Evolutionary conservation across 495 filamentous ascomycete species (phyloP).

Genomic region (Hypoxylon trugodes): DNA sequence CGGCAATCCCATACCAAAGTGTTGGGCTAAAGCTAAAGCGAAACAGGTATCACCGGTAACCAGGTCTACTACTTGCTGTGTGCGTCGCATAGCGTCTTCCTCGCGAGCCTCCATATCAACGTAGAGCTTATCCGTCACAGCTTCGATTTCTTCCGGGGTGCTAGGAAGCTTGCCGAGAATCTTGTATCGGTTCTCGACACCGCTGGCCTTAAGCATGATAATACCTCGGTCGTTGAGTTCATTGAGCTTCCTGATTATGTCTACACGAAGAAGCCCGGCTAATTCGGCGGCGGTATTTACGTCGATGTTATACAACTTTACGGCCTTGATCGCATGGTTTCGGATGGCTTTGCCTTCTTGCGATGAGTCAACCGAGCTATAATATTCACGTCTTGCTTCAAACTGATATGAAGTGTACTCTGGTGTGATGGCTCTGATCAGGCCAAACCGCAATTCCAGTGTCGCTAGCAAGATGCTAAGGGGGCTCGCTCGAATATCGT

Average conservation of each 20-base stretch:
- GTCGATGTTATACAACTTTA: constrained; percentile 53
- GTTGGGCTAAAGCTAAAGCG: constrained; percentile 55
- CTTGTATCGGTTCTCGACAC: constrained; percentile 59
- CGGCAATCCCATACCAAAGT: constrained; percentile 63
- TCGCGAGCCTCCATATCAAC: constrained; percentile 58
- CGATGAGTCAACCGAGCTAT: constrained; percentile 41
- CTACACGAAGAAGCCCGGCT: constrained; percentile 43
- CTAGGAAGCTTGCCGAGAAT: constrained; percentile 56
- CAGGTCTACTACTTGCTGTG: constrained; percentile 57
- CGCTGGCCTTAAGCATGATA: constrained; percentile 57
- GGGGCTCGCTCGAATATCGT: constrained; percentile 53
- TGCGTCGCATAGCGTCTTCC: constrained; percentile 55
- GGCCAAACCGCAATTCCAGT: constrained; percentile 62
- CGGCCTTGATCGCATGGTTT: constrained; percentile 37
- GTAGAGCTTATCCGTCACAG: constrained; percentile 55
- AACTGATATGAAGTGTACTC: constrained; percentile 64
- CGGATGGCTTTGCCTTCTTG: constrained; percentile 50
- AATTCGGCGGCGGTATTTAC: constrained; percentile 45
- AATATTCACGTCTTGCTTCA: constrained; percentile 43
- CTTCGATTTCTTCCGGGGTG: constrained; percentile 45
- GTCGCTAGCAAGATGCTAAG: constrained; percentile 59
- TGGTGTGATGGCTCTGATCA: constrained; percentile 63
- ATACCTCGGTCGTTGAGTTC: constrained; percentile 52
- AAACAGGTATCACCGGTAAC: constrained; percentile 59
- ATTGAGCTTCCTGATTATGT: constrained; percentile 60